phyloP scores from a whole-genome alignment of 192 early-diverging fungal species.

The Mortierella hygrophila region DNA sequence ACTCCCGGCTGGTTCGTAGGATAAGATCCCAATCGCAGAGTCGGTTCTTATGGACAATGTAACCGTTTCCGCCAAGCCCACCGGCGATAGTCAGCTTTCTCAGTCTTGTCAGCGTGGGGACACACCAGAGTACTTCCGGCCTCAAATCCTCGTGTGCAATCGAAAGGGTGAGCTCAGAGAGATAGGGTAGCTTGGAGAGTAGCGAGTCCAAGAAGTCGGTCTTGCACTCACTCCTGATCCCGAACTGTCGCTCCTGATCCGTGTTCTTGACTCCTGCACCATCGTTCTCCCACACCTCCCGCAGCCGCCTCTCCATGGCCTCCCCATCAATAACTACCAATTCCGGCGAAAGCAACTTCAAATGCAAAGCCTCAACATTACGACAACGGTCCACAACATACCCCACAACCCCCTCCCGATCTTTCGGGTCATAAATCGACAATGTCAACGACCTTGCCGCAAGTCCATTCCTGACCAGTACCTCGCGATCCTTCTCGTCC shows the following conservation, averaged over 20 bases:
- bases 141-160: constrained; percentile 13
- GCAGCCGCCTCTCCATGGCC: background rate
- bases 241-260: background rate
- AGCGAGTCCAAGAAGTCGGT: constrained; percentile 22
- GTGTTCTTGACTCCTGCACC: background rate
- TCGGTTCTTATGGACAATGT: constrained; percentile 18
- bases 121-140: constrained; percentile 26
- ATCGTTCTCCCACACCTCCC: background rate
- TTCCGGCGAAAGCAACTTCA: constrained; percentile 20
- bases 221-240: background rate
- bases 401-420: background rate
- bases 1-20: constrained; percentile 4
- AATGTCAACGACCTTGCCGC: constrained; percentile 22
- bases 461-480: constrained; percentile 31
- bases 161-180: constrained; percentile 23
- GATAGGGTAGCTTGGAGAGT: background rate
- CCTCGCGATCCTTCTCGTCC: constrained; percentile 15
- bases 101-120: background rate
- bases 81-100: constrained; percentile 7
- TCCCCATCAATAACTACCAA: background rate
- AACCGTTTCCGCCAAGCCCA: background rate
- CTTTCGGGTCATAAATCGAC: constrained; percentile 27
- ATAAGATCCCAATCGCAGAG: constrained; percentile 18
- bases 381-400: constrained; percentile 27
- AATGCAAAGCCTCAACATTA: constrained; percentile 17